Evolutionary conservation across 1,139 yeast genomes (phyloP).

Genomic region (Suhomyces anneliseae): DNA sequence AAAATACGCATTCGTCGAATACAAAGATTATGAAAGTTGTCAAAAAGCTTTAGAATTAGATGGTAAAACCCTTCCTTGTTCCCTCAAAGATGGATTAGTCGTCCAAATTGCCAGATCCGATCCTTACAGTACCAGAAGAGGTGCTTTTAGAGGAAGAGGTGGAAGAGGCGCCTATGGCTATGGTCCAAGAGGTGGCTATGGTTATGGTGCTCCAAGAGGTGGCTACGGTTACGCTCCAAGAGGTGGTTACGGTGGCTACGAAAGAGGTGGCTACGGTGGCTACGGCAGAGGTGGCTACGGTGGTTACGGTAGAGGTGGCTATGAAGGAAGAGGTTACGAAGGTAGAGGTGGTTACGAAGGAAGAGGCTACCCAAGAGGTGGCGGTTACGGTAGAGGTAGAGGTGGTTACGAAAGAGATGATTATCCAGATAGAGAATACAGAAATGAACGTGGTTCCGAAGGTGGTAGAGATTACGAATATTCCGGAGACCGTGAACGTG

Average conservation of each 20-base stretch:
- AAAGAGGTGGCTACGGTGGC: slow-evolving; percentile 19
- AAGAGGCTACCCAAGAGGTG: slow-evolving; percentile 15
- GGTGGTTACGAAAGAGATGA: slow-evolving; percentile 15
- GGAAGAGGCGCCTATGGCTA: slow-evolving; percentile 18
- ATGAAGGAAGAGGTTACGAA: slow-evolving; percentile 13
- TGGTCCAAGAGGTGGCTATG: slow-evolving; percentile 18
- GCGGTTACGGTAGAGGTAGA: slow-evolving; percentile 21
- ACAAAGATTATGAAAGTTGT: slow-evolving; percentile 58
- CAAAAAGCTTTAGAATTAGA: slow-evolving; percentile 59
- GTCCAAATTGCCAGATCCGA: slow-evolving; percentile 62
- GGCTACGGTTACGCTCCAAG: slow-evolving; percentile 23
- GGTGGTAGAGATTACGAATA: slow-evolving; percentile 20
- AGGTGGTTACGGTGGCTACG: slow-evolving; percentile 17
- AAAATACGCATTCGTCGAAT: slow-evolving; percentile 75
- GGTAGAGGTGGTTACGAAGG: slow-evolving; percentile 10
- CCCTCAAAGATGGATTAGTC: slow-evolving; percentile 40
- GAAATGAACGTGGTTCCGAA: slow-evolving; percentile 17
- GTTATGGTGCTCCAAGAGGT: slow-evolving; percentile 16
- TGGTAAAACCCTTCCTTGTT: slow-evolving; percentile 44
- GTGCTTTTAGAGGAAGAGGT: slow-evolving; percentile 27
- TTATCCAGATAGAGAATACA: slow-evolving; percentile 16
- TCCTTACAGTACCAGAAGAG: slow-evolving; percentile 43
- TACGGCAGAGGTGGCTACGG: slow-evolving; percentile 16
- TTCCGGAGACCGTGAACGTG: slow-evolving; percentile 15
- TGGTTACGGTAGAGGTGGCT: slow-evolving; percentile 8